Base-by-base conservation (phyloP, 2,329 filamentous ascomycete genomes). In the Endoconidiophora polonica region DNA sequence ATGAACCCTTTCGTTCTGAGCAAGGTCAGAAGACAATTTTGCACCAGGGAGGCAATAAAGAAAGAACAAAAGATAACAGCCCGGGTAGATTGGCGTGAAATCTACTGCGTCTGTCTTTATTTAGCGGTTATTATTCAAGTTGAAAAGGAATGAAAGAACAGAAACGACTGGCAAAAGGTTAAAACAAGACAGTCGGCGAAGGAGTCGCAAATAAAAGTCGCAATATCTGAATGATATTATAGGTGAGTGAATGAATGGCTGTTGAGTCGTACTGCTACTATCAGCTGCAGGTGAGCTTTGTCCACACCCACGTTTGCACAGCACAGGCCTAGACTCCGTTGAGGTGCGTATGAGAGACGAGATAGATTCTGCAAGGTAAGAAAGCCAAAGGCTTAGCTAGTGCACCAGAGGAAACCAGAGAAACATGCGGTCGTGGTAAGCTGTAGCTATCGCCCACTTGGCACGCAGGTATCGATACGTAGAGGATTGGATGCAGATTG, bases 271-370 rank as follows among this genome's bases (percentile, higher is more conserved):
- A 12, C 29, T 33, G 29, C 12, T 33, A 33, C 29, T 33, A 33
- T 33, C 29, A 33, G 29, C 29, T 46, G 48, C 48, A 50, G 42
- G 43, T 42, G 48, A 50, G 48, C 48, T 50, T 46, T 33, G 48
- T 46, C 48, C 43, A 44, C 41, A 10, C 29, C 29, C 41, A 50
- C 20, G 48, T 50, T 18, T 10, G 40, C 47, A 46, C 44, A 46
- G 44, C 29, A 29, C 44, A 10, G 38, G 44, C 44, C 16, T 22
- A 38, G 46, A 33, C 42, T 45, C 36, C 38, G 23, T 42, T 42
- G 46, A 42, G 37, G 33, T 42, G 26, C 29, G 41, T 48, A 48
- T 52, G 39, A 20, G 22, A 44, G 36, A 39, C 33, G 45, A 44
- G 22, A 48, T 48, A 10, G 6, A 33, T 7, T 7, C 6, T 33